These are phyloP conservation scores for Lizonia empirigonia DNA, from an alignment of 2,329 filamentous ascomycete genomes.

Conservation along the genomic window DNA sequence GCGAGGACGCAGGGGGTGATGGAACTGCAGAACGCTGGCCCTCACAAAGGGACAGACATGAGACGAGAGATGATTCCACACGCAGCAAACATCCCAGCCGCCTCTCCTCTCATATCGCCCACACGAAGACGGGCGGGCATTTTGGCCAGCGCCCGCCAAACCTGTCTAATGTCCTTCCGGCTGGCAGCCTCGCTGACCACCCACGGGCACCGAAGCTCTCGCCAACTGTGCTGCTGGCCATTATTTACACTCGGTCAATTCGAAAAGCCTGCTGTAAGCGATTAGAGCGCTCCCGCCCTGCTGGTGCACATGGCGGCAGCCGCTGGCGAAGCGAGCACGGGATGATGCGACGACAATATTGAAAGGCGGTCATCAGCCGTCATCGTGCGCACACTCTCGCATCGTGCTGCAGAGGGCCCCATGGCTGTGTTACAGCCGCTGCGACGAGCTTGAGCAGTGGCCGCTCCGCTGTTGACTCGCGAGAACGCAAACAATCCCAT, in stretches of 20 bases:
- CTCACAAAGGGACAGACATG: constrained; percentile 31
- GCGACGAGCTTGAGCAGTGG: background rate
- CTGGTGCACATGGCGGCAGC: constrained; percentile 29
- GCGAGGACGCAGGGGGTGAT: constrained; percentile 21
- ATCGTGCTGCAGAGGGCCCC: constrained; percentile 11
- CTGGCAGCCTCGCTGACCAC: constrained; percentile 21
- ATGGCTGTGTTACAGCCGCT: constrained; percentile 5
- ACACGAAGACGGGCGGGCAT: constrained; percentile 11
- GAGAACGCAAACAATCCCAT: constrained; percentile 3
- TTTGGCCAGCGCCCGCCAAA: constrained; percentile 25
- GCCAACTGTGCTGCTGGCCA: constrained; percentile 8
- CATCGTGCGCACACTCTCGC: constrained; percentile 16
- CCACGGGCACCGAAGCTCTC: constrained; percentile 9
- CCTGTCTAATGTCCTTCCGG: constrained; percentile 30
- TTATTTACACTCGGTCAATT: constrained; percentile 22
- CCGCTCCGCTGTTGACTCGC: constrained; percentile 24
- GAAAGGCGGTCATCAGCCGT: constrained; percentile 19
- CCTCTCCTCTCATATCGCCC: constrained; percentile 36
- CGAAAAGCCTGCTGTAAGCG: constrained; percentile 10
- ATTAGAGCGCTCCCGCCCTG: constrained; percentile 23
- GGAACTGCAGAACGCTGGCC: constrained; percentile 27
- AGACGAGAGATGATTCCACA: constrained; percentile 38
- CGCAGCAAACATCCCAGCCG: constrained; percentile 32
- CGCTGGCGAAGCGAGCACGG: constrained; percentile 28
- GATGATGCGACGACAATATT: constrained; percentile 26